phyloP scores from a whole-genome alignment of 2,329 filamentous ascomycete species.

The Tolypocladium capitatum region DNA sequence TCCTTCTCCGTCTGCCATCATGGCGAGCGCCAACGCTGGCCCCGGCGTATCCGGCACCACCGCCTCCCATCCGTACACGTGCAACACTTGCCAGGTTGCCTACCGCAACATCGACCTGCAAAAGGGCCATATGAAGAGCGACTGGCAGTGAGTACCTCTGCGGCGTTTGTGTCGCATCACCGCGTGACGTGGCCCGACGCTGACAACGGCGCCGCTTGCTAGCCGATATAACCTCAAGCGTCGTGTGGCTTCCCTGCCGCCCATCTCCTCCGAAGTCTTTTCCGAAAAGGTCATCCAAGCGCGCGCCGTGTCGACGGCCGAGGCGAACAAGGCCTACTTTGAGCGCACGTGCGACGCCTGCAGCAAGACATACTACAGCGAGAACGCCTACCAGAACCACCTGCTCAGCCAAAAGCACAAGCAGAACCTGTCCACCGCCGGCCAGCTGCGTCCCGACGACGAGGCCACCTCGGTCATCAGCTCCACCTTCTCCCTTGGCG shows the following conservation, averaged over 20 bases:
- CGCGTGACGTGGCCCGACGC: not conserved
- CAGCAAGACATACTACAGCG: constrained; percentile 88
- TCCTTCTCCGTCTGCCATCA: constrained; percentile 13
- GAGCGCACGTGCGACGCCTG: constrained; percentile 73
- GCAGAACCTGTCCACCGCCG: constrained; percentile 35
- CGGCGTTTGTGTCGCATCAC: not conserved
- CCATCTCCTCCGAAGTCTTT: constrained; percentile 84
- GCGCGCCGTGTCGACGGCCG: constrained; percentile 69
- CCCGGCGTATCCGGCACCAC: constrained; percentile 18
- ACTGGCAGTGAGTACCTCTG: constrained; percentile 76
- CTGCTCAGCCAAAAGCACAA: constrained; percentile 83
- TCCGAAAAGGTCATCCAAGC: constrained; percentile 91
- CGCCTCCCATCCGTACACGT: constrained; percentile 77
- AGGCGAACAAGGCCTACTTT: constrained; percentile 78
- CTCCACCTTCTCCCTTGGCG: constrained; percentile 81
- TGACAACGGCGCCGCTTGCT: not conserved
- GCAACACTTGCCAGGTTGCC: constrained; percentile 95
- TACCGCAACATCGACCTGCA: constrained; percentile 91
- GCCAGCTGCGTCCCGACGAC: constrained; percentile 37
- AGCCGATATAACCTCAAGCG: constrained; percentile 95
- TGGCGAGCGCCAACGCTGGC: constrained; percentile 30
- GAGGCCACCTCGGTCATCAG: constrained; percentile 74
- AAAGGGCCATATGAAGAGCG: constrained; percentile 90
- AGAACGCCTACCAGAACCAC: constrained; percentile 92
- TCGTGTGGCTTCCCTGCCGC: constrained; percentile 77